Conservation (phyloP, 768 basidiomycete species). For the Suillus subluteus region DNA sequence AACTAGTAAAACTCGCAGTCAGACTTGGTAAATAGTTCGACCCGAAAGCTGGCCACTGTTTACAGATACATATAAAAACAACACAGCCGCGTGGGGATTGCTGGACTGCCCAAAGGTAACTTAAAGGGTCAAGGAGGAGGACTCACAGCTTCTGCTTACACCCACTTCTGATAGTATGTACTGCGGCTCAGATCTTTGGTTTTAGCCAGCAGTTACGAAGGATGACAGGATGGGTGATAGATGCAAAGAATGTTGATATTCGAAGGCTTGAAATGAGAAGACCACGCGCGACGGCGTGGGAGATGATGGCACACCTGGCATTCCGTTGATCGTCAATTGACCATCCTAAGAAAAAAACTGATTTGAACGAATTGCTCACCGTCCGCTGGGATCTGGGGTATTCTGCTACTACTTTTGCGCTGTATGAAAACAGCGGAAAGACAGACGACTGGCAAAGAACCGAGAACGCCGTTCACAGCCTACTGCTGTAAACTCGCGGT, state of each 20-base stretch:
- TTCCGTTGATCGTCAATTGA: slow-evolving; percentile 11
- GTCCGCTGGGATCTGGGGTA: slow-evolving; percentile 1
- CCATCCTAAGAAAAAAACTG: not conserved
- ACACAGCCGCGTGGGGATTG: slow-evolving; percentile 25
- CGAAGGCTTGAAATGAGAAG: slow-evolving; percentile 21
- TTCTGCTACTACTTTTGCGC: slow-evolving; percentile 1
- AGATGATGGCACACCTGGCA: slow-evolving; percentile 26
- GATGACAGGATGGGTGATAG: slow-evolving; percentile 11
- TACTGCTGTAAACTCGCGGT: not conserved
- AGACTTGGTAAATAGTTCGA: slow-evolving; percentile 15
- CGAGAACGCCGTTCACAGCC: not conserved
- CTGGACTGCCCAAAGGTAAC: slow-evolving; percentile 19
- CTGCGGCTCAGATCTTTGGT: slow-evolving; percentile 4
- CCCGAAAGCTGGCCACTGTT: slow-evolving; percentile 14
- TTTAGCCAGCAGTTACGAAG: slow-evolving; percentile 4
- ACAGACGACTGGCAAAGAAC: not conserved
- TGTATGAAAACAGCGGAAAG: not conserved
- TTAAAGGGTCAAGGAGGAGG: slow-evolving; percentile 18
- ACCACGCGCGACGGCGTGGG: slow-evolving; percentile 29
- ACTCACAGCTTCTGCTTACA: slow-evolving; percentile 20
- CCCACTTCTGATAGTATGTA: slow-evolving; percentile 2
- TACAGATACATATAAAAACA: slow-evolving; percentile 23
- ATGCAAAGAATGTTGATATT: slow-evolving; percentile 21
- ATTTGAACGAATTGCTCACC: slow-evolving; percentile 4
- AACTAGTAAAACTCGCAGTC: slow-evolving; percentile 10